These are phyloP conservation scores for Solanum commersonii DNA, from an alignment of 257 asterid species.

Conservation along the genomic window DNA sequence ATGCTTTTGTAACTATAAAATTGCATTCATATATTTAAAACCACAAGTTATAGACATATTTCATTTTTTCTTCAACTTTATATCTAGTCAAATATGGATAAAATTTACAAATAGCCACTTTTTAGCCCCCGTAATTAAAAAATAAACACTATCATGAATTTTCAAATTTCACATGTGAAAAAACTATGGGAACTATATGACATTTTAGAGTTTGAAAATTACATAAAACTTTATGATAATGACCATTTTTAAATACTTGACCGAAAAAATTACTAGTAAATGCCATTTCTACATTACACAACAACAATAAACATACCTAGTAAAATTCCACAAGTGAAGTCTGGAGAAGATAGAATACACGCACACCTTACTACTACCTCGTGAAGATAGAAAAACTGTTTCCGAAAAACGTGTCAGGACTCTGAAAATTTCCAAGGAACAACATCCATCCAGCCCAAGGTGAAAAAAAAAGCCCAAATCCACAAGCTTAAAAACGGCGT, in stretches of 20 bases:
- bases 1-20: not conserved
- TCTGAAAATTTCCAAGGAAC: not conserved
- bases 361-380: accelerated
- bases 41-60: not conserved
- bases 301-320: too few species aligned
- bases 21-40: not conserved
- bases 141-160: not conserved
- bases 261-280: not conserved
- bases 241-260: not conserved
- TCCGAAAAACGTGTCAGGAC: accelerated
- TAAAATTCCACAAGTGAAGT: too few species aligned
- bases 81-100: not conserved
- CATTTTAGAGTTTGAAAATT: too few species aligned
- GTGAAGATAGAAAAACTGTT: not conserved
- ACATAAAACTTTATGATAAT: not conserved
- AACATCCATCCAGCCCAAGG: not conserved
- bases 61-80: not conserved
- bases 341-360: too few species aligned
- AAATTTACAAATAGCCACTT: not conserved
- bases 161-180: not conserved
- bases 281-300: not conserved
- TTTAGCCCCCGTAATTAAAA: not conserved
- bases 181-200: not conserved
- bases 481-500: not conserved
- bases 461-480: not conserved